Base-by-base conservation (phyloP, 2,329 filamentous ascomycete genomes). In the Mycocentrospora acerina region DNA sequence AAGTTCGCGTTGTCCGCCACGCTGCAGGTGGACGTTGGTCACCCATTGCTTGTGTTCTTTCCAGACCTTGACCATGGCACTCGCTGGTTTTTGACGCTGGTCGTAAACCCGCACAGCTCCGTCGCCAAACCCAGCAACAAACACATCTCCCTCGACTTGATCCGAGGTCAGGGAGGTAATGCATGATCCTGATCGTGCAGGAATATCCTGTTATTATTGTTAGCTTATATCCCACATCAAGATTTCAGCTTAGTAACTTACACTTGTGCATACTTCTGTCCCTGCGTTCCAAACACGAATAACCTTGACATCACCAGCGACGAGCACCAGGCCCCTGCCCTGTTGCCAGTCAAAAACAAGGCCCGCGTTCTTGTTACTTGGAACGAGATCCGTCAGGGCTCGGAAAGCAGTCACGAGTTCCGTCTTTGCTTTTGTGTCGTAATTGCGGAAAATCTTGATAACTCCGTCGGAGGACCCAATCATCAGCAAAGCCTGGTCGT, bases 311-410 rank as follows among this genome's bases (percentile, higher is more conserved):
- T 98, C 93, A 29, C 93, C 93, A 9, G 93, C 93, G 22, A 97
- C 93, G n/a, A 98, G 78, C 7, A 95, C 85, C 44, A 89, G 88
- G 7, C 93, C 93, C 53, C 89, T 88, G n/a, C 94, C 90, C 70
- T 98, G 93, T 66, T 97, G 91, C 93, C 93, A 98, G 66, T 98
- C 91, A 63, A 97, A 94, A 17, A 97, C 91, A 70, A 98, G 85
- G 15, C 93, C 93, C 1, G 90, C 90, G 65, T 95, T 95, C 59
- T 90, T 86, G 58, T 91, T 95, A 66, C 88, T 95, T 4, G 90
- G 89, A 5, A 97, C 86, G 63, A 97, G 86, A 68, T 98, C 89
- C 10, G 89, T 95, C 42, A 98, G 71, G 4, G 93, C 93, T 31
- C 93, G 83, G 82, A 94, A 97, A 13, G 89, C 81, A 1, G 91